phyloP scores from a whole-genome alignment of 169 alveolate genomes.

The Sarcocystis neurona region DNA sequence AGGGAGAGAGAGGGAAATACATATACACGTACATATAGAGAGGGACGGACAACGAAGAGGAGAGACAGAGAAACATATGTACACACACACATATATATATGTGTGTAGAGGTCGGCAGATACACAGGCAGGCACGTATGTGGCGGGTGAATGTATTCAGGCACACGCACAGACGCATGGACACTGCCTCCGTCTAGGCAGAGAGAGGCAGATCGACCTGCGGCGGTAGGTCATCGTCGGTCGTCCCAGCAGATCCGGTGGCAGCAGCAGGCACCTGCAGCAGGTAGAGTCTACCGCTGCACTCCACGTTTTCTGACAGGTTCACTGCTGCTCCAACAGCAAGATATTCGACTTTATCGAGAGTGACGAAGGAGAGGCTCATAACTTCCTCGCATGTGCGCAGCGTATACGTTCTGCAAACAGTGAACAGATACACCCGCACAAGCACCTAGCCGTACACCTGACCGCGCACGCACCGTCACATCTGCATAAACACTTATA shows the following conservation, averaged over 20 bases:
- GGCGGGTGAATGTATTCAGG: no score
- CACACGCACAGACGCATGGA: neutral
- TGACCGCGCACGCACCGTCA: neutral
- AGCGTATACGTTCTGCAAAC: constrained; percentile 9
- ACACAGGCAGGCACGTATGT: neutral
- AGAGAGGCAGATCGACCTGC: neutral
- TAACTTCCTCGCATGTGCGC: constrained; percentile 53
- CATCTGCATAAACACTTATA: neutral
- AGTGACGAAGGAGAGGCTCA: constrained; percentile 20
- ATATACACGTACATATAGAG: constrained; percentile 8
- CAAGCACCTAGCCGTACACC: neutral
- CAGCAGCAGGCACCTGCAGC: constrained; percentile 45
- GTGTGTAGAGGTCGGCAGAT: neutral
- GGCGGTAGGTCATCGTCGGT: constrained; percentile 30
- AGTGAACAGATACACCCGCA: neutral
- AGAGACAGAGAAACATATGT: neutral
- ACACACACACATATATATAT: neutral
- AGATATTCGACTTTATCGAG: constrained; percentile 39
- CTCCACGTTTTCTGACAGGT: constrained; percentile 38
- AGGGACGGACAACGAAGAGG: neutral
- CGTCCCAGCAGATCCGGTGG: constrained; percentile 6
- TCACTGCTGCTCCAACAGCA: constrained; percentile 47
- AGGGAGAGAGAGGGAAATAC: neutral
- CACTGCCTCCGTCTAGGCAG: neutral
- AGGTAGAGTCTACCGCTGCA: constrained; percentile 45